These are phyloP conservation scores for Tremella fuciformis DNA, from an alignment of 768 basidiomycete species.

Conservation along the genomic window DNA sequence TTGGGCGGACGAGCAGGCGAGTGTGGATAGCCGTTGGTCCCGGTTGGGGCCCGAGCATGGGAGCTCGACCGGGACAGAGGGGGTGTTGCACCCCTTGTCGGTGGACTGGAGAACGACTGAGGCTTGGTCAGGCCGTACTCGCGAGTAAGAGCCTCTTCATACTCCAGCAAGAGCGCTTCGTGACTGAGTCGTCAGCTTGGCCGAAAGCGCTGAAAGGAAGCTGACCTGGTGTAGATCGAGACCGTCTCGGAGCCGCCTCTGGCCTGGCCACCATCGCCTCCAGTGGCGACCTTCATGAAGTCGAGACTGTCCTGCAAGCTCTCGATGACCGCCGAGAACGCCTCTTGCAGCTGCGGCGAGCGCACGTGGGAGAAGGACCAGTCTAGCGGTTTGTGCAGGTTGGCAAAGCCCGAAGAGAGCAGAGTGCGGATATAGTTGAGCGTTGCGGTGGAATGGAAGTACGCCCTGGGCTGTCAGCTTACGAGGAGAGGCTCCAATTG, in stretches of 20 bases:
- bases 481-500: neutral
- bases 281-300: conserved; percentile 85
- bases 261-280: conserved; percentile 62
- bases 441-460: conserved; percentile 92
- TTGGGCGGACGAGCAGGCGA: conserved; percentile 30
- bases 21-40: conserved; percentile 21
- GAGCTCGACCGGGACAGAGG: conserved; percentile 53
- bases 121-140: conserved; percentile 9
- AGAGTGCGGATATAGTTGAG: conserved; percentile 87
- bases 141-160: conserved; percentile 87
- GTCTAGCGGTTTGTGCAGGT: conserved; percentile 80
- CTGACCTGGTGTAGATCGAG: conserved; percentile 86
- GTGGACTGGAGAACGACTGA: conserved; percentile 21
- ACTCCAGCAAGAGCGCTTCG: conserved; percentile 87
- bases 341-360: conserved; percentile 64
- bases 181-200: conserved; percentile 58
- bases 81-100: conserved; percentile 24
- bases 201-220: neutral
- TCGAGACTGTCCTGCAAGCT: conserved; percentile 87
- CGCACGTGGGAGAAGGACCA: conserved; percentile 94
- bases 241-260: conserved; percentile 79
- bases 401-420: conserved; percentile 88
- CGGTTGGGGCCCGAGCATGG: conserved; percentile 14
- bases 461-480: conserved; percentile 61
- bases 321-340: conserved; percentile 81